phyloP scores from a whole-genome alignment of 768 basidiomycete species.

The Lactifluus pinguis region DNA sequence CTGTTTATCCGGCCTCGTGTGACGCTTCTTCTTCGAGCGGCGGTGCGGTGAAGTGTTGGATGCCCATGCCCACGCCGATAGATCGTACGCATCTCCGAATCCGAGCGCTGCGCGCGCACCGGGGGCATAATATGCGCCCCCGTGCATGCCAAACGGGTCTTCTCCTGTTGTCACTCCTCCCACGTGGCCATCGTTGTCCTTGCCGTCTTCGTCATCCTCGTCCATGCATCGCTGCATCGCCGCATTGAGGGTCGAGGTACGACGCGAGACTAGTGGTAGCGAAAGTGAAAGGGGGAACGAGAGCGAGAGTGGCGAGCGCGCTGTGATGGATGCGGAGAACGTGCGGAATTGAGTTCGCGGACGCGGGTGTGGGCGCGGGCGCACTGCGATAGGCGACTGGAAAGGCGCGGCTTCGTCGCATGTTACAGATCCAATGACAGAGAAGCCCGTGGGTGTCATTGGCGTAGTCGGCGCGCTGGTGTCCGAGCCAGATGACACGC shows the following conservation, averaged over 20 bases:
- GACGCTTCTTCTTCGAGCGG: background rate
- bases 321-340: slow-evolving; percentile 2
- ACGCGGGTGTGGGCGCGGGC: background rate
- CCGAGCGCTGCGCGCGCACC: background rate
- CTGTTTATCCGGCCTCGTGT: background rate
- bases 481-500: background rate
- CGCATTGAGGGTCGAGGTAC: background rate
- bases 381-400: background rate
- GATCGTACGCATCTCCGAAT: slow-evolving; percentile 5
- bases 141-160: slow-evolving; percentile 8
- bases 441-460: background rate
- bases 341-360: slow-evolving; percentile 3
- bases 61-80: slow-evolving; percentile 15
- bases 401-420: background rate
- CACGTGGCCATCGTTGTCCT: background rate
- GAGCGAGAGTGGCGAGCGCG: slow-evolving; percentile 10
- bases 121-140: slow-evolving; percentile 4
- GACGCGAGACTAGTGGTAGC: slow-evolving; percentile 1
- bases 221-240: background rate
- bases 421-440: background rate
- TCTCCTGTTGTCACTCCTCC: background rate
- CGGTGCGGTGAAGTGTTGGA: background rate
- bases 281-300: slow-evolving; percentile 3
- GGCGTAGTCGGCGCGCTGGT: slow-evolving; percentile 1
- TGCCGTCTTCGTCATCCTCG: background rate